A percentile compares a stretch with the other conserved stretches of the same genome.
These are phyloP conservation scores for Candida sp. DNA, from an alignment of 1,139 yeast species.

Conservation along the genomic window DNA sequence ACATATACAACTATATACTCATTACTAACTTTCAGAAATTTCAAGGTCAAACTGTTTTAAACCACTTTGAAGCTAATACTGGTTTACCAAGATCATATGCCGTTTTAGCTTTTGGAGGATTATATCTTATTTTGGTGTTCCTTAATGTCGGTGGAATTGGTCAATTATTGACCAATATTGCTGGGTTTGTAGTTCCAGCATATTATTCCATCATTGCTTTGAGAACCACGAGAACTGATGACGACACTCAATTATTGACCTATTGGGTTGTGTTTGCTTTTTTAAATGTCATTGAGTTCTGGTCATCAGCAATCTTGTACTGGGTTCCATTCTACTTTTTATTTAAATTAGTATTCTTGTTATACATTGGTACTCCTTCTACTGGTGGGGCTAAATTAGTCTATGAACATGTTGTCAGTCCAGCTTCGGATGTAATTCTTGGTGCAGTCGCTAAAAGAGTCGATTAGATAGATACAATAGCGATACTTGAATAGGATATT, in stretches of 20 bases:
- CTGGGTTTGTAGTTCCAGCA: conserved; percentile 89
- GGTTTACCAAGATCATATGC: conserved; percentile 90
- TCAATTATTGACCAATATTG: conserved; percentile 86
- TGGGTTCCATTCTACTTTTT: conserved; percentile 97
- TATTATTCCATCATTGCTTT: conserved; percentile 85
- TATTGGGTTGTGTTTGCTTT: conserved; percentile 98
- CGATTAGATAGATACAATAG: neutral
- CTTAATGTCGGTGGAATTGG: conserved; percentile 93
- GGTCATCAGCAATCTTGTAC: conserved; percentile 89
- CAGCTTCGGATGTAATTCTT: conserved; percentile 63
- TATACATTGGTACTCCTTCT: conserved; percentile 85
- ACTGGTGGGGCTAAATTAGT: conserved; percentile 81
- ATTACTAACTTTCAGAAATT: conserved; percentile 2
- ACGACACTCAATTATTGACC: conserved; percentile 84
- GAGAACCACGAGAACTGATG: conserved; percentile 62
- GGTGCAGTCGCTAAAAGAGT: conserved; percentile 15
- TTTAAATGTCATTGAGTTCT: conserved; percentile 88
- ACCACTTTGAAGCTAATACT: conserved; percentile 59
- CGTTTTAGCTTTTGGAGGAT: conserved; percentile 57
- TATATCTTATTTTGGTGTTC: conserved; percentile 76
- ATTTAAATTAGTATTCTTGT: conserved; percentile 83
- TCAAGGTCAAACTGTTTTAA: conserved; percentile 33
- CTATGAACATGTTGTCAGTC: conserved; percentile 64
- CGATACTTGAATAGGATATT: neutral
- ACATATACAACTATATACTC: no score